Evolutionary conservation across 257 asterid genomes (phyloP).

Genomic region (Verbascum thapsus): DNA sequence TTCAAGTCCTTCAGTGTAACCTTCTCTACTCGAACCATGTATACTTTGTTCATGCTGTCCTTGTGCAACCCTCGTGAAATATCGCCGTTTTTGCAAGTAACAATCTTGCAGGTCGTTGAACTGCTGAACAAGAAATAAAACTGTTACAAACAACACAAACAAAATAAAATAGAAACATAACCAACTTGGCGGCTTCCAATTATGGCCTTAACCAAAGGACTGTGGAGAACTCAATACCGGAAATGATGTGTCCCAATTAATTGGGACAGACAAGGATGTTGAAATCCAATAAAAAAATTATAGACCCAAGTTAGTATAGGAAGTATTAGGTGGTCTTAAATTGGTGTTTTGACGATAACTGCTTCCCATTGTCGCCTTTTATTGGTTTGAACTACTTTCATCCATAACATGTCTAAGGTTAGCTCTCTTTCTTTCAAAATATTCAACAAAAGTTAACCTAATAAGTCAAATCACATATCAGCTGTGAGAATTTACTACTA

Average conservation of each 20-base stretch:
- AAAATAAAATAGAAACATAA: not conserved
- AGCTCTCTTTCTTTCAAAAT: not conserved
- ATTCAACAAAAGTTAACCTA: not conserved
- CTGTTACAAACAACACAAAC: not conserved
- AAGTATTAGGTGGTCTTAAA: not conserved
- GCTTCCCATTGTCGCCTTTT: not conserved
- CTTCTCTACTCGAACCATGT: slow-evolving; percentile 36
- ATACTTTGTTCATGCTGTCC: slow-evolving; percentile 38
- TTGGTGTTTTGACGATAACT: slow-evolving; percentile 2
- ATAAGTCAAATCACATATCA: slow-evolving; percentile 6
- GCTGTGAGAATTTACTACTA: slow-evolving; percentile 6
- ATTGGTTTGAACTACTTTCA: not conserved
- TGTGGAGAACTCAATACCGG: not conserved
- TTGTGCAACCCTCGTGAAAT: slow-evolving; percentile 38
- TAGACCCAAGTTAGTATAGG: not conserved
- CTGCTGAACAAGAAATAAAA: slow-evolving; percentile 36
- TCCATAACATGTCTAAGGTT: slow-evolving; percentile 6
- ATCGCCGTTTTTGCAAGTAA: slow-evolving; percentile 58
- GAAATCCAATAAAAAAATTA: not conserved
- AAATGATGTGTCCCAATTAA: not conserved
- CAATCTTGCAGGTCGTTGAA: slow-evolving; percentile 67
- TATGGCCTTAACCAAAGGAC: slow-evolving; percentile 16
- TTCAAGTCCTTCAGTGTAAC: slow-evolving; percentile 61
- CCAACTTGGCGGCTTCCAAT: slow-evolving; percentile 12
- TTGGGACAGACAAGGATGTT: slow-evolving; percentile 1